Conservation (phyloP, 139 green algal species). For the Desmodesmus armatus region DNA sequence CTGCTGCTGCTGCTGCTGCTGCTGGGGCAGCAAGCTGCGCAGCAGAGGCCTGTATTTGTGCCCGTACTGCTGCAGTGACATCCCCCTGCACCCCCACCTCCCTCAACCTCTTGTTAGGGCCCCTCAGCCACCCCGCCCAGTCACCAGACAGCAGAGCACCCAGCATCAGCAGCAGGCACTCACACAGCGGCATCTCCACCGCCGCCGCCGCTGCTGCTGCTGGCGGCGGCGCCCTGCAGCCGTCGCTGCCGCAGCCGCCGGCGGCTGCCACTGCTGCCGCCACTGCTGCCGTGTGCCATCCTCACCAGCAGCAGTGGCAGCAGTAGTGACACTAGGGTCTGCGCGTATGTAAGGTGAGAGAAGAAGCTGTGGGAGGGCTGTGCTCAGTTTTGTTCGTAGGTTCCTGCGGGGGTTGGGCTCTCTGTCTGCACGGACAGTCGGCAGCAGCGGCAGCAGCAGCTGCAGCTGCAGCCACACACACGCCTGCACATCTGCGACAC, state of each 20-base stretch:
- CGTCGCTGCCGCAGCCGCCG: too few relatives aligned
- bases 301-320: background rate
- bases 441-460: slow-evolving; percentile 16
- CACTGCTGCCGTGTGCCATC: too few relatives aligned
- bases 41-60: slow-evolving; percentile 38
- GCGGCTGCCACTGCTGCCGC: too few relatives aligned
- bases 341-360: too few relatives aligned
- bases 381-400: too few relatives aligned
- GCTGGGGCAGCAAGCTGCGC: slow-evolving; percentile 29
- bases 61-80: too few relatives aligned
- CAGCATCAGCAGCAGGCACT: background rate
- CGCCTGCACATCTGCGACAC: too few relatives aligned
- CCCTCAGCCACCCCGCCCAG: background rate
- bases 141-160: slow-evolving; percentile 8
- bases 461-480: background rate
- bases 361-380: slow-evolving; percentile 4
- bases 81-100: too few relatives aligned
- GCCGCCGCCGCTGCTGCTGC: too few relatives aligned
- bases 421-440: background rate
- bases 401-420: slow-evolving; percentile 1
- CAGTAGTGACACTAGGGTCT: background rate
- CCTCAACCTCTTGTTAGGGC: slow-evolving; percentile 43
- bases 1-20: background rate
- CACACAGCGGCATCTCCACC: background rate
- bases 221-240: too few relatives aligned